Base-by-base conservation (phyloP, 1,139 yeast genomes). In the Waltiozyma sp. region DNA sequence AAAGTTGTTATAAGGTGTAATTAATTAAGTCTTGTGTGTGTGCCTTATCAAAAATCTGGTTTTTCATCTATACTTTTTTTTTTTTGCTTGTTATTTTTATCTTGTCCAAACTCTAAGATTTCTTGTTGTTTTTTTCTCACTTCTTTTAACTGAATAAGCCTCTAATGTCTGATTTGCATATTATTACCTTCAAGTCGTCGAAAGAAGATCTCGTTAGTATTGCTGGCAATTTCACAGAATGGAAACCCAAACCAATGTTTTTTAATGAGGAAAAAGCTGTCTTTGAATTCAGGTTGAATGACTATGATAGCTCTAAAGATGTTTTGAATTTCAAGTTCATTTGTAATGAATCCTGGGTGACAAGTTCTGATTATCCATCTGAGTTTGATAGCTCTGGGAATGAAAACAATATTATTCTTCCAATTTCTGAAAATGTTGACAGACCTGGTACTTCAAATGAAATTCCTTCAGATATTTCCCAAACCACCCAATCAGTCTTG, bases 181-280 rank as follows among this genome's bases (percentile, higher is more conserved):
- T 45, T 37, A 41, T 37, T 10, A 44, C 41, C 41, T 11, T 44
- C 14, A 45, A 46, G 19, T 45, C 49, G 14, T 28, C 43, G 10
- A 42, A 40, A 11, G 43, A 43, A 14, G 45, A 45, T 5, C 31
- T 5, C 15, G 49, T 55, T 23, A 45, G 44, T 40, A 43, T 55
- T 31, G 59, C 59, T 16, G 59, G 59, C 1, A 49, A 47, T 46
- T 55, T 55, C 47, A 54, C 50, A 39, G 38, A 43, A 8, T 55
- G 59, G 59, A 15, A 33, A 2, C 50, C 51, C 2, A 41, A 46
- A 19, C 24, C 35, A 10, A 28, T 52, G 28, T 11, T 21, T 1
- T 51, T 39, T 38, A 46, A 49, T 38, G 16, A 23, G 1, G 18
- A 16, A 1, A 39, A 19, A 2, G 21, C 40, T 2, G 41, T 38